These are phyloP conservation scores for Tympanopsis confertula DNA, from an alignment of 2,329 filamentous ascomycete genomes.

Conservation along the genomic window DNA sequence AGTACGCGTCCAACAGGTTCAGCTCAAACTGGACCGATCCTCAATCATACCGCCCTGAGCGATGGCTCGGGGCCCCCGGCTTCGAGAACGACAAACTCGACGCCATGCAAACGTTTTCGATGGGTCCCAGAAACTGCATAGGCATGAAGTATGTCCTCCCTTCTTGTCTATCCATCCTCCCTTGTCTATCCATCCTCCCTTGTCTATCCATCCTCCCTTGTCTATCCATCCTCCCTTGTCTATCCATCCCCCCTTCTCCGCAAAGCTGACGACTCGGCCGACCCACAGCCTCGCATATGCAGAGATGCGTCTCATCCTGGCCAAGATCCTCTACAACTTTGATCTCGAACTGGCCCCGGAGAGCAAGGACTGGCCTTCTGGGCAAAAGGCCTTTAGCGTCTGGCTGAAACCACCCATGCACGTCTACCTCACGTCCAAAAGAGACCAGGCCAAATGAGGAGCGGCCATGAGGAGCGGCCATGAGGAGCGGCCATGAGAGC, in stretches of 20 bases:
- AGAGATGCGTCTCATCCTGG: conserved; percentile 1
- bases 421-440: too few relatives aligned
- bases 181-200: too few relatives aligned
- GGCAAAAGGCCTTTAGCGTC: background rate
- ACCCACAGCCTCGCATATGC: background rate
- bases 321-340: background rate
- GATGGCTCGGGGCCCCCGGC: background rate
- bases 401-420: background rate
- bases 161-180: too few relatives aligned
- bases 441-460: too few relatives aligned
- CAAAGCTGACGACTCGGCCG: too few relatives aligned
- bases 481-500: too few relatives aligned
- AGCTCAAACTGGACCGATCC: background rate
- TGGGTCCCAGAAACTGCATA: background rate
- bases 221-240: too few relatives aligned
- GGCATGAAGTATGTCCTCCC: background rate
- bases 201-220: too few relatives aligned
- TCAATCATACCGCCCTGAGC: background rate
- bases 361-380: background rate
- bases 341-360: background rate
- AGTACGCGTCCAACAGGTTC: background rate
- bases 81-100: background rate
- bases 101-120: background rate
- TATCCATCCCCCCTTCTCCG: too few relatives aligned
- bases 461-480: too few relatives aligned